Percentiles rank a stretch among this genome's conserved stretches.
phyloP scores from a whole-genome alignment of 164 flowering plant species.

The Magnolia officinalis region DNA sequence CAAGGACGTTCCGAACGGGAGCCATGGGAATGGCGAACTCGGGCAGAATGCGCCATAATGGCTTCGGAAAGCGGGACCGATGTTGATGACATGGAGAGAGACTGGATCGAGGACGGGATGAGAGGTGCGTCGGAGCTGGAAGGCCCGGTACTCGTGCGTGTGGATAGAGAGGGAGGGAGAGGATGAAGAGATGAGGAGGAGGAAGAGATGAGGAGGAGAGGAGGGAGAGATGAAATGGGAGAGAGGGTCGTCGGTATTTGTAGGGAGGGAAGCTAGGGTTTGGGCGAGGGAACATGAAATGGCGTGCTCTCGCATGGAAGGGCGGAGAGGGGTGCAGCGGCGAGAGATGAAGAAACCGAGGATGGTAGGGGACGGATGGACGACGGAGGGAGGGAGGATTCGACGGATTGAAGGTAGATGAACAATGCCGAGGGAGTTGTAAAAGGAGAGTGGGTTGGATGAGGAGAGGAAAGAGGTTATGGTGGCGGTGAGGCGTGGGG shows the following conservation, averaged over 20 bases:
- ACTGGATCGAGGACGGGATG: conserved; percentile 37
- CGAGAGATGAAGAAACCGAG: conserved; percentile 84
- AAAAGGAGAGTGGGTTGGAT: conserved; percentile 42
- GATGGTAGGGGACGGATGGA: conserved; percentile 30
- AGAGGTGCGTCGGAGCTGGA: conserved; percentile 34
- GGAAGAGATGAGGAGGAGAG: conserved; percentile 58
- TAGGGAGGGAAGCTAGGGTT: conserved; percentile 1
- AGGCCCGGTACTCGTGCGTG: conserved; percentile 79
- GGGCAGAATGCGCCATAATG: conserved; percentile 70
- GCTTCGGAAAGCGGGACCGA: conserved; percentile 81
- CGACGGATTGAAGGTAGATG: conserved; percentile 20
- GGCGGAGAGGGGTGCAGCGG: conserved; percentile 60
- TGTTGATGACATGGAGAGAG: conserved; percentile 56
- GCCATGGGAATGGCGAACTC: conserved; percentile 51
- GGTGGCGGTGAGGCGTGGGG: conserved; percentile 42
- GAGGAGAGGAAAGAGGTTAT: conserved; percentile 56
- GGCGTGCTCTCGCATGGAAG: conserved; percentile 61
- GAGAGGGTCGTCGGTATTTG: conserved; percentile 1
- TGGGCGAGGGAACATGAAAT: conserved; percentile 42
- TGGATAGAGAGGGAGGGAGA: conserved; percentile 39
- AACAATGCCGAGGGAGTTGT: conserved; percentile 48
- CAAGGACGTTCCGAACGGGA: conserved; percentile 38
- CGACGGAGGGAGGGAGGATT: conserved; percentile 11
- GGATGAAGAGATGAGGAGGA: conserved; percentile 44
- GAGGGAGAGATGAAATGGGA: conserved; percentile 24